These are phyloP conservation scores for Gracilaria vermiculophylla DNA, from an alignment of 23 red algal genomes.

Conservation along the genomic window DNA sequence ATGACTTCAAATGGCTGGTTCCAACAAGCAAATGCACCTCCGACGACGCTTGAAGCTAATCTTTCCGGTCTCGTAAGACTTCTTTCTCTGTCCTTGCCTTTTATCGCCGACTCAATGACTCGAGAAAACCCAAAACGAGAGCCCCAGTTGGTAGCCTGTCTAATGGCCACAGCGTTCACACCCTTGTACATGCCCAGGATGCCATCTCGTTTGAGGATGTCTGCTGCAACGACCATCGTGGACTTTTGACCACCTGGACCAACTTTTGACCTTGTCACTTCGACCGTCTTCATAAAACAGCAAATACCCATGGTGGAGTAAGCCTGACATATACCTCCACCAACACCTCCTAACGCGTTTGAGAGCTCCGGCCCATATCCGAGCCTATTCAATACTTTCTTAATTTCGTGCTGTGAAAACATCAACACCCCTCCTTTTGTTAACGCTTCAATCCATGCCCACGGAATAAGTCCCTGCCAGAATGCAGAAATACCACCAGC, in stretches of 20 bases:
- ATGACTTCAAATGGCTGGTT: slow-evolving; percentile 93
- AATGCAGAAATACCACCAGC: slow-evolving; percentile 64
- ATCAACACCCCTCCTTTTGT: slow-evolving; percentile 87
- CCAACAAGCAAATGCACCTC: slow-evolving; percentile 87
- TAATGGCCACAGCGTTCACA: slow-evolving; percentile 84
- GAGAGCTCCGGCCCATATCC: slow-evolving; percentile 47
- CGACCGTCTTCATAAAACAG: slow-evolving; percentile 92
- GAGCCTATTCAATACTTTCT: neutral
- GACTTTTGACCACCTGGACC: slow-evolving; percentile 27
- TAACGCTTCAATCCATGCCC: slow-evolving; percentile 90
- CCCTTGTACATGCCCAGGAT: slow-evolving; percentile 83
- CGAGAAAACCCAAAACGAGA: slow-evolving; percentile 84
- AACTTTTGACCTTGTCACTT: slow-evolving; percentile 72
- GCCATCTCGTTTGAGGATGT: slow-evolving; percentile 46
- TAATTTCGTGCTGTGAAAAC: slow-evolving; percentile 79
- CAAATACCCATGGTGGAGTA: slow-evolving; percentile 93
- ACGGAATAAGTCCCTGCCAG: slow-evolving; percentile 86
- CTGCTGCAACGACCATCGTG: slow-evolving; percentile 40
- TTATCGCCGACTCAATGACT: slow-evolving; percentile 58
- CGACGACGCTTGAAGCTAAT: slow-evolving; percentile 69
- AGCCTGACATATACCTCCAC: slow-evolving; percentile 82
- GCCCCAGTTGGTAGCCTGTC: slow-evolving; percentile 94
- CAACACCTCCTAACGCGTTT: slow-evolving; percentile 73
- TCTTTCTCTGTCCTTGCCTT: slow-evolving; percentile 59
- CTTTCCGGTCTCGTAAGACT: slow-evolving; percentile 53